Evolutionary conservation across 2,329 filamentous ascomycete species (phyloP).

Genomic region (Penicillium sp.): DNA sequence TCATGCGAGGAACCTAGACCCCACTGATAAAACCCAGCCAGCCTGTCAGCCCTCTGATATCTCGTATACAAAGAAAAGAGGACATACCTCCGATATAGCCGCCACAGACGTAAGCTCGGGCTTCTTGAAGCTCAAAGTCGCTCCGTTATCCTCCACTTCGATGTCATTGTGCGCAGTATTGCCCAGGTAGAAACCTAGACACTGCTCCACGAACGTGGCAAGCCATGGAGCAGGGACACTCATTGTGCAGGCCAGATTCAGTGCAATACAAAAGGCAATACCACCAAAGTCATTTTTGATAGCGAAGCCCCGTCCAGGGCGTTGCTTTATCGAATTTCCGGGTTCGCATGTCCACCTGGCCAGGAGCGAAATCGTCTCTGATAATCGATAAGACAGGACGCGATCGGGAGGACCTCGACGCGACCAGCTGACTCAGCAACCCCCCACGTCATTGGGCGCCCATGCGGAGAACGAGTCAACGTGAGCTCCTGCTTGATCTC

Average conservation of each 20-base stretch:
- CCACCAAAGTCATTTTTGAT: not conserved
- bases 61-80: not conserved
- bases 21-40: constrained; percentile 26
- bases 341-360: constrained; percentile 1
- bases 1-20: constrained; percentile 18
- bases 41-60: constrained; percentile 4
- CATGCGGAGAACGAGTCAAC: constrained; percentile 15
- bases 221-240: constrained; percentile 27
- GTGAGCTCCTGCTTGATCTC: constrained; percentile 2
- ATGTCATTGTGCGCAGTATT: constrained; percentile 10
- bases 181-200: constrained; percentile 22
- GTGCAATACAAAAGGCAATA: not conserved
- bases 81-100: constrained; percentile 34
- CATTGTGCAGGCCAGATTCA: constrained; percentile 25
- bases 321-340: not conserved
- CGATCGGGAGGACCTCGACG: constrained; percentile 2
- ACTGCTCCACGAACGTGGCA: constrained; percentile 25
- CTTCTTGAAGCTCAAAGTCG: constrained; percentile 34
- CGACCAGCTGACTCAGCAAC: constrained; percentile 23
- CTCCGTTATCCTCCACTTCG: constrained; percentile 36
- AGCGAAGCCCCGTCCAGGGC: not conserved
- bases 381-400: constrained; percentile 21
- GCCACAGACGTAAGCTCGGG: constrained; percentile 14
- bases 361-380: constrained; percentile 5
- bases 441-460: constrained; percentile 35